Base-by-base conservation (phyloP, 495 filamentous ascomycete species). In the Aspergillus incahuasiensis region DNA sequence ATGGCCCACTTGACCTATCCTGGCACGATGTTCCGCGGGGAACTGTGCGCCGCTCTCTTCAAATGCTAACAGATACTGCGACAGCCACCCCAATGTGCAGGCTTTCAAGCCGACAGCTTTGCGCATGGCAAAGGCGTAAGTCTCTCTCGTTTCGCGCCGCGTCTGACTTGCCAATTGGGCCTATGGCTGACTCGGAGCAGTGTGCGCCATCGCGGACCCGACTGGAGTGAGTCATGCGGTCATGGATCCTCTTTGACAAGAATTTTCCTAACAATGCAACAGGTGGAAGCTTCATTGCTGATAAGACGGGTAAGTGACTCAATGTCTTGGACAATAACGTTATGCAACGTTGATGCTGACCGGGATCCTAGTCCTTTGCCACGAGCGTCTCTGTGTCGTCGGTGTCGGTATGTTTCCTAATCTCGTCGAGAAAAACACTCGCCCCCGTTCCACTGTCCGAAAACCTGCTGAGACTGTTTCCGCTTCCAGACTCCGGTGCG, bases 41-140 rank as follows among this genome's bases (percentile, higher is more conserved):
- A 28, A 48, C 54, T 35, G 39, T 55, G 52, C 60, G 22, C 45
- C 39, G 24, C 52, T 34, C 22, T 21, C 47, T 48, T 41, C 49
- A 43, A n/a, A 48, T 40, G 59, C 67, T 71, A 62, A 75, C 57
- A 54, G 28, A 18, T 20, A 3, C 11, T 50, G 57, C 24, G 38
- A 65, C 53, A 91, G 92, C 74, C 92, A 97, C 72, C 94, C 94
- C 44, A 88, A 97, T 83, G 92, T 97, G 64, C 84, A 87, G 64
- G 88, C 89, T 65, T 98, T 98, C 82, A 97, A 97, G 86, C 86
- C 91, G 32, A 95, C 90, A 62, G 94, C 94, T 66, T 79, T 98
- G 75, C 87, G 89, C 78, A 86, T 98, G 79, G 89, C 90, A 58
- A 97, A 97, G 82, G 87, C 90, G 90, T 95, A 81, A 76, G 88